phyloP scores from a whole-genome alignment of 352 stramenopile species.

The Phytophthora citrophthora region DNA sequence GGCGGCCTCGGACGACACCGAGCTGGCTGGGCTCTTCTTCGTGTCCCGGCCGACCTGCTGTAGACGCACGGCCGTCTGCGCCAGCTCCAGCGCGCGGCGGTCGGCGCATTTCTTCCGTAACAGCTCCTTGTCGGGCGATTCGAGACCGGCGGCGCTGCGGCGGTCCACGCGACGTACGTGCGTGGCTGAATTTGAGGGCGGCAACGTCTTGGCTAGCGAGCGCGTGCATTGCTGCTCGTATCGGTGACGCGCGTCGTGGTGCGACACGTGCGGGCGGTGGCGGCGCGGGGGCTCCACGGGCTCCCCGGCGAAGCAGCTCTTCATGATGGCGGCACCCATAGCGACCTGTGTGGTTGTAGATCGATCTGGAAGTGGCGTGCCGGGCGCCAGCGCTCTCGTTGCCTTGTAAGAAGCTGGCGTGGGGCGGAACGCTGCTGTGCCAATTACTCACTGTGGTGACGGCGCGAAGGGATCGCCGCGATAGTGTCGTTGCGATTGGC shows the following conservation, averaged over 20 bases:
- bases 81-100: slow-evolving; percentile 23
- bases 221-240: slow-evolving; percentile 33
- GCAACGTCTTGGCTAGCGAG: slow-evolving; percentile 28
- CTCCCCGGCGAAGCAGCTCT: slow-evolving; percentile 44
- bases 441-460: slow-evolving; percentile 15
- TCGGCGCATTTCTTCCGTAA: slow-evolving; percentile 14
- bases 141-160: background rate
- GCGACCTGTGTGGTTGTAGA: background rate
- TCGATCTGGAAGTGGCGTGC: slow-evolving; percentile 10
- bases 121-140: slow-evolving; percentile 26
- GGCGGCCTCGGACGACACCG: slow-evolving; percentile 35
- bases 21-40: slow-evolving; percentile 24
- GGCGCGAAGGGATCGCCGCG: slow-evolving; percentile 9
- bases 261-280: slow-evolving; percentile 9
- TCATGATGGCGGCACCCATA: slow-evolving; percentile 51
- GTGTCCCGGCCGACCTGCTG: slow-evolving; percentile 26
- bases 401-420: slow-evolving; percentile 9
- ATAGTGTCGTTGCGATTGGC: slow-evolving; percentile 2
- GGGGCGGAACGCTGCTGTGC: background rate
- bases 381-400: slow-evolving; percentile 4
- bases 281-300: slow-evolving; percentile 20
- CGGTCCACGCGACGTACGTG: slow-evolving; percentile 1
- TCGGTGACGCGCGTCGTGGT: slow-evolving; percentile 28
- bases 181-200: background rate
- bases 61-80: slow-evolving; percentile 37